These are phyloP conservation scores for Mayamaea pseudoterrestris DNA, from an alignment of 108 stramenopile species.

Conservation along the genomic window DNA sequence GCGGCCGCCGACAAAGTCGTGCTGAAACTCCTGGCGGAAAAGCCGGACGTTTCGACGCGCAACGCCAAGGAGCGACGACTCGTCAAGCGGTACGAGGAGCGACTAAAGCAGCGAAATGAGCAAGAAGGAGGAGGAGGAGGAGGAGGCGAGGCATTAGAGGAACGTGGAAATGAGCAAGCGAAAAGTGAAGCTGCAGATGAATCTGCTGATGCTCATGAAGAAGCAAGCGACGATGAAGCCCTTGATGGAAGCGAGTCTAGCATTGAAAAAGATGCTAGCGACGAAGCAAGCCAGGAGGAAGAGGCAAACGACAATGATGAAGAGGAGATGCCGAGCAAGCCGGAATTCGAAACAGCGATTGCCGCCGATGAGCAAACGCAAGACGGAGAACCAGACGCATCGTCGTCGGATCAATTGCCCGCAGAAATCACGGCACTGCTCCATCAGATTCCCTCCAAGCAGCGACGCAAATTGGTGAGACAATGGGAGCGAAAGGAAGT, in stretches of 20 bases:
- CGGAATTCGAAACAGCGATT: not conserved
- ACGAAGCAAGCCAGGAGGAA: not conserved
- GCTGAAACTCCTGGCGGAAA: conserved; percentile 36
- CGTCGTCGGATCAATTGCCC: conserved; percentile 1
- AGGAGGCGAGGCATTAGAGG: too few relatives aligned
- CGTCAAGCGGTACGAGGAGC: conserved; percentile 52
- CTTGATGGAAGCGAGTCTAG: conserved; percentile 7
- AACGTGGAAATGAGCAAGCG: not conserved
- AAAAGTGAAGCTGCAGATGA: not conserved
- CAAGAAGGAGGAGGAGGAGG: too few relatives aligned
- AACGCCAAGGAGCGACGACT: conserved; percentile 73
- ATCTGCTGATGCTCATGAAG: not conserved
- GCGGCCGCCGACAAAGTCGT: conserved; percentile 53
- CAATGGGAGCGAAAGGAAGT: conserved; percentile 8
- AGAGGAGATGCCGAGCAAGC: not conserved
- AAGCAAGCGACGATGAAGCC: conserved; percentile 4
- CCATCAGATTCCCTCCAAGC: conserved; percentile 65
- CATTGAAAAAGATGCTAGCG: conserved; percentile 2
- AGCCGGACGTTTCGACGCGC: conserved; percentile 45
- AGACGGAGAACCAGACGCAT: not conserved
- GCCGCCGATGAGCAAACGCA: not conserved
- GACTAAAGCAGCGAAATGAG: too few relatives aligned
- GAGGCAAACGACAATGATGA: not conserved
- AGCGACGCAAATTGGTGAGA: conserved; percentile 8
- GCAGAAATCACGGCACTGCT: conserved; percentile 29